A percentile compares a stretch with the other conserved stretches of the same genome.
Evolutionary conservation across 2,329 filamentous ascomycete species (phyloP).

Genomic region (Penicillium sp.): DNA sequence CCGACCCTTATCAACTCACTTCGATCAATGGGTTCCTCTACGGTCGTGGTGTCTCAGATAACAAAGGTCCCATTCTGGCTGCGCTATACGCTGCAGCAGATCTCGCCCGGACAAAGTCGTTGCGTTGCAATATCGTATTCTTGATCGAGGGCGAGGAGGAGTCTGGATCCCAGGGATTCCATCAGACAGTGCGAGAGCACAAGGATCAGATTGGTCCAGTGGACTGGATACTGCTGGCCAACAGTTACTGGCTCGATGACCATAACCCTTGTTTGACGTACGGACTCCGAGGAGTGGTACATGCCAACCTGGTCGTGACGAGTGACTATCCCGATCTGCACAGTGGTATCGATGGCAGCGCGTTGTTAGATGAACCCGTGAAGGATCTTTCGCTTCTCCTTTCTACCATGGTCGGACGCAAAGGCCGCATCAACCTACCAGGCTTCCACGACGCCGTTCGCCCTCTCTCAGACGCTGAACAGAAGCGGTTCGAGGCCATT

Average conservation of each 20-base stretch:
- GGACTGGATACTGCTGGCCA: constrained; percentile 91
- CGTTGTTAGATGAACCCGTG: constrained; percentile 81
- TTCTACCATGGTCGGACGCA: constrained; percentile 71
- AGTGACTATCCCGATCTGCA: constrained; percentile 85
- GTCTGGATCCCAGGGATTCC: constrained; percentile 85
- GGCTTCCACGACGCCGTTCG: constrained; percentile 84
- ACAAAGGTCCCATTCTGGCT: constrained; percentile 93
- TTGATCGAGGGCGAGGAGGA: constrained; percentile 97
- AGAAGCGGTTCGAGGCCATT: constrained; percentile 78
- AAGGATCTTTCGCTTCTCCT: constrained; percentile 85
- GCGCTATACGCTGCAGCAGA: constrained; percentile 92
- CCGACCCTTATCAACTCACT: constrained; percentile 82
- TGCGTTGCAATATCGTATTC: constrained; percentile 87
- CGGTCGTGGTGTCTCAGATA: constrained; percentile 92
- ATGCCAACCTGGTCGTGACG: constrained; percentile 84
- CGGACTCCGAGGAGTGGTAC: constrained; percentile 85
- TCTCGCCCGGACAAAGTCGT: constrained; percentile 72
- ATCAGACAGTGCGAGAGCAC: constrained; percentile 71
- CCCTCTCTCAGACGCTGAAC: constrained; percentile 68
- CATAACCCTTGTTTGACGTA: constrained; percentile 94
- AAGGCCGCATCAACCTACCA: constrained; percentile 78
- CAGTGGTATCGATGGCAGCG: constrained; percentile 92
- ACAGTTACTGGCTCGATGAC: constrained; percentile 98
- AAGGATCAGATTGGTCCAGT: constrained; percentile 83
- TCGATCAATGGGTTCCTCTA: constrained; percentile 91